A percentile compares a stretch with the other conserved stretches of the same genome.
Conservation (phyloP, 2,329 filamentous ascomycete genomes). For the Microcyclosporella mali region DNA sequence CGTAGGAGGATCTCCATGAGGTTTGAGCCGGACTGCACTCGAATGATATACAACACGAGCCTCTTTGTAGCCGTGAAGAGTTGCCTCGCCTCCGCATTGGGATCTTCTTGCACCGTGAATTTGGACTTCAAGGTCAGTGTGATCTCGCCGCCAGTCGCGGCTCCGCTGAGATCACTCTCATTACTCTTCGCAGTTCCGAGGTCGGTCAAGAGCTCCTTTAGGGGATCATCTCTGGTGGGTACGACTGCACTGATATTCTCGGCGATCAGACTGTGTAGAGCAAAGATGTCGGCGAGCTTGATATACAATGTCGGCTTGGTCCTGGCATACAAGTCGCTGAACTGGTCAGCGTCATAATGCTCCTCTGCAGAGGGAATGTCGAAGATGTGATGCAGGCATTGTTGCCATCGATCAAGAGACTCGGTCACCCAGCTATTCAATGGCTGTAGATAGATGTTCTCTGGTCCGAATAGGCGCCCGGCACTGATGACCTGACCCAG, state of each 20-base stretch:
- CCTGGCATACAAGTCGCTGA: constrained; percentile 94
- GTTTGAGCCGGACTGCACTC: constrained; percentile 84
- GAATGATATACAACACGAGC: constrained; percentile 94
- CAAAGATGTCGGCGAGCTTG: constrained; percentile 96
- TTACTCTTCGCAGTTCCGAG: constrained; percentile 94
- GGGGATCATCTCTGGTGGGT: constrained; percentile 72
- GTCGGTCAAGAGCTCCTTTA: constrained; percentile 88
- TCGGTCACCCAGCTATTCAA: constrained; percentile 87
- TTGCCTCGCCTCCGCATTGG: constrained; percentile 83
- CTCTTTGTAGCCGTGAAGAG: constrained; percentile 98
- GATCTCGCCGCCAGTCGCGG: constrained; percentile 30
- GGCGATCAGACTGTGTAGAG: constrained; percentile 83
- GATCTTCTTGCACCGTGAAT: constrained; percentile 53
- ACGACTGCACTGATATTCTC: constrained; percentile 72
- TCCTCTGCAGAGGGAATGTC: constrained; percentile 78
- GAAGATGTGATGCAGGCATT: constrained; percentile 71
- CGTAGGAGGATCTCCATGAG: constrained; percentile 95
- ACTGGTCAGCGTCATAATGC: constrained; percentile 97
- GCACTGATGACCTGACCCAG: constrained; percentile 78
- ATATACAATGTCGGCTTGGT: constrained; percentile 98
- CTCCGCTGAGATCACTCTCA: constrained; percentile 61
- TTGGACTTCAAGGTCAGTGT: constrained; percentile 32
- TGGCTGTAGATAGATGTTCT: constrained; percentile 92
- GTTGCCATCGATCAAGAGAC: constrained; percentile 70
- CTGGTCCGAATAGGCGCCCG: constrained; percentile 84